These are phyloP conservation scores for Fusarium drepaniforme DNA, from an alignment of 2,329 filamentous ascomycete genomes.

Conservation along the genomic window DNA sequence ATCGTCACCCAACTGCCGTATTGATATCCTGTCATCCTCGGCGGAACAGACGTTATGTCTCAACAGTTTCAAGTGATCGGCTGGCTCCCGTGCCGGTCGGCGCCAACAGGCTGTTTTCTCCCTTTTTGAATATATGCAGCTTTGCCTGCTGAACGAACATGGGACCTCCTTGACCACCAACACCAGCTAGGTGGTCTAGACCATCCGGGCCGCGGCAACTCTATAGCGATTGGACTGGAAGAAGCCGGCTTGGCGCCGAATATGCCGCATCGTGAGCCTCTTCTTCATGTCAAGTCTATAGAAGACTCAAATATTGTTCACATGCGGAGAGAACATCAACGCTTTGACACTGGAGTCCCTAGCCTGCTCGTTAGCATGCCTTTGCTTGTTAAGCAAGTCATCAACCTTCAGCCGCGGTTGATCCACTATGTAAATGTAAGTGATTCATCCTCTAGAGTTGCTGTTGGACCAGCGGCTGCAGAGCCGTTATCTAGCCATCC, in stretches of 20 bases:
- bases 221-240: conserved; percentile 9
- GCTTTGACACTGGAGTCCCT: conserved; percentile 22
- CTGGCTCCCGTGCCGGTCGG: background rate
- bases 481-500: conserved; percentile 5
- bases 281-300: background rate
- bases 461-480: conserved; percentile 1
- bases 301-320: background rate
- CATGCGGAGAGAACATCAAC: conserved; percentile 16
- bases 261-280: conserved; percentile 6
- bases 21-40: conserved; percentile 1
- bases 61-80: conserved; percentile 13
- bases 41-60: conserved; percentile 4
- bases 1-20: background rate
- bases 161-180: conserved; percentile 2
- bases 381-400: background rate
- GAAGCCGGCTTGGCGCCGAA: conserved; percentile 5
- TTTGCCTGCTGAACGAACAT: conserved; percentile 4
- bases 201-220: conserved; percentile 15
- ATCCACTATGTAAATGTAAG: conserved; percentile 13
- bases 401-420: conserved; percentile 9
- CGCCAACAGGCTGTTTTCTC: background rate
- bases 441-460: background rate
- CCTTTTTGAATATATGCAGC: conserved; percentile 18
- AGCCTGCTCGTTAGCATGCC: conserved; percentile 1
- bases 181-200: conserved; percentile 9